These are phyloP conservation scores for Hibiscus mutabilis DNA, from an alignment of 345 rosid species.

Conservation along the genomic window DNA sequence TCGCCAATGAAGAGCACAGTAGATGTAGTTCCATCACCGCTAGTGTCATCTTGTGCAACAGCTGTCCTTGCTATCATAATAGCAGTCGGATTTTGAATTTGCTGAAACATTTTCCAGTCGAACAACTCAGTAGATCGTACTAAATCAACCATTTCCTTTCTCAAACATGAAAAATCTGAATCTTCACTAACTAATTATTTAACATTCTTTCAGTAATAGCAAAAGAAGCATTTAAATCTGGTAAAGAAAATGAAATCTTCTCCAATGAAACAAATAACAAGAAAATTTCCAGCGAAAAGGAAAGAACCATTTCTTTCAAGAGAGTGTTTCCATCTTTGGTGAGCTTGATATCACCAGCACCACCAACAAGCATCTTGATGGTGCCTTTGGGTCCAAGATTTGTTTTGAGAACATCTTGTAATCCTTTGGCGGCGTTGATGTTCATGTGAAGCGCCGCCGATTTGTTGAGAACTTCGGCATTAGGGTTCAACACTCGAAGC, in stretches of 20 bases:
- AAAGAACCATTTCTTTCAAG: conserved; percentile 77
- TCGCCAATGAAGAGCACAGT: conserved; percentile 94
- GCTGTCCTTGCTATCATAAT: conserved; percentile 98
- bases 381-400: conserved; percentile 99
- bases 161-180: not conserved
- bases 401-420: conserved; percentile 86
- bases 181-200: not conserved
- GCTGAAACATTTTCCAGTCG: conserved; percentile 37
- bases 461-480: conserved; percentile 97
- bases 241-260: not conserved
- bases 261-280: not conserved
- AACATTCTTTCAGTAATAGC: not conserved
- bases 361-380: conserved; percentile 86
- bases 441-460: conserved; percentile 98
- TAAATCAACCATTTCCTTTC: not conserved
- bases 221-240: not conserved
- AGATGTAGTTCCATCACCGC: conserved; percentile 97
- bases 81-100: conserved; percentile 98
- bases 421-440: conserved; percentile 94
- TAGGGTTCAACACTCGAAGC: conserved; percentile 81
- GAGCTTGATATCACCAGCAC: conserved; percentile 46
- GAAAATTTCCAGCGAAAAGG: not conserved
- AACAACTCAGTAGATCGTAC: not conserved
- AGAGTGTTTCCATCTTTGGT: conserved; percentile 98
- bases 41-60: conserved; percentile 95